A percentile compares a stretch with the other conserved stretches of the same genome.
Evolutionary conservation across 768 basidiomycete genomes (phyloP).

Genomic region (Grammothele lineata): DNA sequence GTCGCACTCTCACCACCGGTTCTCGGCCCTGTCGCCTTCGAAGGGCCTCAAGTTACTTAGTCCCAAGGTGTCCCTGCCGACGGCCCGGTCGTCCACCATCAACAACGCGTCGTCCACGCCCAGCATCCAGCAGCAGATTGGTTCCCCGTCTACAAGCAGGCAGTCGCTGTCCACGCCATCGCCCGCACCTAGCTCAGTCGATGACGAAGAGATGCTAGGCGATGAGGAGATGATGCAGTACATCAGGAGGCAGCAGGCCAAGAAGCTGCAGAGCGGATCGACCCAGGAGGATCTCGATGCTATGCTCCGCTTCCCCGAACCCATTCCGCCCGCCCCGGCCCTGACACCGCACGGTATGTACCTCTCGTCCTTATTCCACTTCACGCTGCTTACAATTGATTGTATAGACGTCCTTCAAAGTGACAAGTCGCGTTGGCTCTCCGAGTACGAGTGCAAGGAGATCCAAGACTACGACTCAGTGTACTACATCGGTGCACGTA

Average conservation of each 20-base stretch:
- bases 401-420: constrained; percentile 60
- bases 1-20: constrained; percentile 51
- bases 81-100: constrained; percentile 52
- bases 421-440: constrained; percentile 65
- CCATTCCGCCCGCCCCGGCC: constrained; percentile 63
- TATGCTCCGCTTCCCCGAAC: constrained; percentile 90
- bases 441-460: constrained; percentile 87
- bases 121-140: constrained; percentile 47
- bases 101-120: constrained; percentile 44
- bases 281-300: constrained; percentile 86
- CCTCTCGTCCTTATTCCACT: not conserved
- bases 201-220: constrained; percentile 83
- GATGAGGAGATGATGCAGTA: constrained; percentile 98
- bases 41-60: constrained; percentile 77
- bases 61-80: constrained; percentile 68
- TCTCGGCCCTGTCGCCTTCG: constrained; percentile 82
- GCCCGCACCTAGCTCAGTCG: constrained; percentile 69
- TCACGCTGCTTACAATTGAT: not conserved
- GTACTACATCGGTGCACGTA: constrained; percentile 76
- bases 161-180: constrained; percentile 83
- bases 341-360: constrained; percentile 69
- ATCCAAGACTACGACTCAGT: constrained; percentile 82
- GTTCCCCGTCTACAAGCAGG: constrained; percentile 65
- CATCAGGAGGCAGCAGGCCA: constrained; percentile 84
- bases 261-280: constrained; percentile 78